Conservation (phyloP, 306 rosid genomes). For the Albizia julibrissin region DNA sequence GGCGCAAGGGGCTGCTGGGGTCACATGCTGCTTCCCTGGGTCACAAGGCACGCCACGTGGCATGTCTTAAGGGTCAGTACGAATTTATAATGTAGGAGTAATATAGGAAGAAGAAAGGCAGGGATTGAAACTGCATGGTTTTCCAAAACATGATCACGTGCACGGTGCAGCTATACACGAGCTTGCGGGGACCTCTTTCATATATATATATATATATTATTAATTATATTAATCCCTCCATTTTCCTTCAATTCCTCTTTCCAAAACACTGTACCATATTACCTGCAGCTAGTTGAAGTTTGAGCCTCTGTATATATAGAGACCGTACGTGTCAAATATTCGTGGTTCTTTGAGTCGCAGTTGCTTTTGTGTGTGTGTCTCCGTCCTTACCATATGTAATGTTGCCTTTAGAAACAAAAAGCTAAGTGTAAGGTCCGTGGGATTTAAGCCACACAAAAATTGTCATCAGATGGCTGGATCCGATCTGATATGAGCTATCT, state of each 20-base stretch:
- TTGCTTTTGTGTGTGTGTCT: background rate
- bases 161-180: constrained; percentile 44
- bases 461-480: background rate
- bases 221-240: background rate
- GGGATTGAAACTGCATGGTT: constrained; percentile 50
- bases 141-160: constrained; percentile 73
- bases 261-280: background rate
- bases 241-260: background rate
- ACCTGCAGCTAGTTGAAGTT: background rate
- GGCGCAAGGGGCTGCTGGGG: background rate
- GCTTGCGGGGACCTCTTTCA: constrained; percentile 49
- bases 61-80: constrained; percentile 36
- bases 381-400: background rate
- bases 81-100: background rate
- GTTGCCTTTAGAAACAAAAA: background rate
- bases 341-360: background rate
- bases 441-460: background rate
- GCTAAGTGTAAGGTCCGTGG: background rate
- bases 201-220: too few relatives aligned
- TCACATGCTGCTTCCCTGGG: constrained; percentile 72
- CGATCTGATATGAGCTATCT: background rate
- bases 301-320: background rate
- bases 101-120: constrained; percentile 25
- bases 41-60: constrained; percentile 71
- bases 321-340: background rate